Percentiles rank a stretch among this genome's conserved stretches.
phyloP scores from a whole-genome alignment of 164 flowering plant genomes.

The Vitis vinifera region DNA sequence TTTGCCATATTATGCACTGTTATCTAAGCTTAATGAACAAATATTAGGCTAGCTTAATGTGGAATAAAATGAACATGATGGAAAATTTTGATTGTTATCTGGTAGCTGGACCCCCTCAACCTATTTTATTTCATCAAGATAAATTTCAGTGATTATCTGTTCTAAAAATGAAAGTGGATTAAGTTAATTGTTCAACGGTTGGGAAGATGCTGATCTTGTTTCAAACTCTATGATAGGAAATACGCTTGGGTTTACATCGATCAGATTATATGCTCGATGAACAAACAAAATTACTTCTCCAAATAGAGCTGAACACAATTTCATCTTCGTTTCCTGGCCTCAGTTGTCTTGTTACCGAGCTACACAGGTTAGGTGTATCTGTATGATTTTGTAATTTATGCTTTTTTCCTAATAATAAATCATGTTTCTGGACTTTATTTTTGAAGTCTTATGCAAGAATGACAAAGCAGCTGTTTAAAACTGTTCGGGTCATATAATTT shows the following conservation, averaged over 20 bases:
- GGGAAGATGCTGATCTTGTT: slow-evolving; percentile 14
- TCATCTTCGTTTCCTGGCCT: slow-evolving; percentile 93
- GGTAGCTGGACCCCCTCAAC: no score
- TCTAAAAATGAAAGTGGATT: neutral
- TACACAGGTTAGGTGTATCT: slow-evolving; percentile 69
- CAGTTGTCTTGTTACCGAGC: slow-evolving; percentile 72
- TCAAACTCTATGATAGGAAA: slow-evolving; percentile 49
- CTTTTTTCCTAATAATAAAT: neutral
- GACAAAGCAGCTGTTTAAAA: neutral
- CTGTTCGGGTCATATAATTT: neutral
- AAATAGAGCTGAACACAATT: slow-evolving; percentile 95
- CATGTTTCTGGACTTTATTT: neutral
- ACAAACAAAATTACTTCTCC: slow-evolving; percentile 86
- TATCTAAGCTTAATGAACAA: no score
- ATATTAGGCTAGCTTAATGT: no score
- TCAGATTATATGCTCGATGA: slow-evolving; percentile 99
- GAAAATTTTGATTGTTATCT: no score
- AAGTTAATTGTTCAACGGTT: neutral
- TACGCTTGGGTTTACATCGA: slow-evolving; percentile 94
- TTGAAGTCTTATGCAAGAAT: neutral
- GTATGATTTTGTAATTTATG: neutral
- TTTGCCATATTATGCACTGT: no score
- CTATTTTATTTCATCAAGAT: neutral
- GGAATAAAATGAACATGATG: no score
- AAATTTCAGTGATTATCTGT: neutral